Evolutionary conservation across 1,284 basidiomycete species (phyloP), one percentile per base, ranked within the genome.

Genomic region (Phylloboletellus chloephorus): DNA sequence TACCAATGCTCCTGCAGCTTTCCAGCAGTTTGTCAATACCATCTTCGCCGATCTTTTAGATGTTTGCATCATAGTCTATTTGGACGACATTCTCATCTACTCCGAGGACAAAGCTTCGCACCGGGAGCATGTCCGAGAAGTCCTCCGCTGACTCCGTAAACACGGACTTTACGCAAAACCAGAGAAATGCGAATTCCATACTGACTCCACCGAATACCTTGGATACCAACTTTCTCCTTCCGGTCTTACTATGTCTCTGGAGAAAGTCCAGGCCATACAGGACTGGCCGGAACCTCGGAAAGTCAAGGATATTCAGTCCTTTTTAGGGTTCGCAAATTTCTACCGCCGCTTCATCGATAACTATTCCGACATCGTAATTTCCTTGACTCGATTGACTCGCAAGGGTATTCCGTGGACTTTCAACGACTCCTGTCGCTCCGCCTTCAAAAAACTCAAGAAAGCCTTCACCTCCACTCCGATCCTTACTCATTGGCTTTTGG

Each of bases 181-280:
- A 0, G 44, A 52, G 26, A 66, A 67, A 39, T 66, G 63, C 20
- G 30, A 55, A 12, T 67, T 60, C 35, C 34, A 53, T 16, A 12
- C 32, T 0, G 8, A 38, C 1, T 10, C 39, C 2, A 42, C 53
- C 1, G 52, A 63, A 3, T 72, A 64, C 51, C 53, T 72, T 0
- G 37, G 46, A 4, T 49, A 31, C 5, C 3, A 13, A 0, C 35
- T 49, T 3, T 31, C 16, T 2, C 20, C 9, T 4, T 22, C 28
- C 1, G 16, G 36, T 0, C 24, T 43, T 2, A 29, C 31, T 1
- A 49, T 49, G 41, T 19, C 31, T 9, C 0, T 2, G 0, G n/a
- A 43, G 4, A n/a, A 49, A 40, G 4, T 48, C 11, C 12, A 37
- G 2, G 8, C 17, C 0, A 39, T 47, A 7, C 4, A 10, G 0